Percentiles rank a stretch among this genome's conserved stretches.
phyloP scores from a whole-genome alignment of 257 asterid species.

The Fraxinus americana region DNA sequence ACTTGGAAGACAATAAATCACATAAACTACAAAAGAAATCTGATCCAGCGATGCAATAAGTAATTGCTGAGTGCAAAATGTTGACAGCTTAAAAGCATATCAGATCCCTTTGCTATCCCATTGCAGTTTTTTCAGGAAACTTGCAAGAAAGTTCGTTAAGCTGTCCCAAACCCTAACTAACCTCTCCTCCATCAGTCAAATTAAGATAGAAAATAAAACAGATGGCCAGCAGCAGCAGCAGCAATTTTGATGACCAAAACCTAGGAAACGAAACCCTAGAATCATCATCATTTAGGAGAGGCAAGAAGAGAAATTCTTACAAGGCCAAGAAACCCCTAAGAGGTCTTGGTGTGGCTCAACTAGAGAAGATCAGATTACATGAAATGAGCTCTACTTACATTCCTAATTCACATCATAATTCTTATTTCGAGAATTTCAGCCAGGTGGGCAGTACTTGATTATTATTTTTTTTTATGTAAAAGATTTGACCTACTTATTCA shows the following conservation, averaged over 20 bases:
- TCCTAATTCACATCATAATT: slow-evolving; percentile 31
- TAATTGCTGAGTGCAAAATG: not conserved
- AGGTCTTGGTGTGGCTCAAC: slow-evolving; percentile 62
- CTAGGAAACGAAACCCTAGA: slow-evolving; percentile 29
- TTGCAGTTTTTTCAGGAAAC: not conserved
- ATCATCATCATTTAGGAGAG: slow-evolving; percentile 35
- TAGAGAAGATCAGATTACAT: slow-evolving; percentile 55
- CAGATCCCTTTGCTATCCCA: not conserved
- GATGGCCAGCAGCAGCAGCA: slow-evolving; percentile 27
- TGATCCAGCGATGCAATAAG: not conserved
- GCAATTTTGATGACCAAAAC: slow-evolving; percentile 45
- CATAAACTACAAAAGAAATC: not conserved
- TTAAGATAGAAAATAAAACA: not conserved
- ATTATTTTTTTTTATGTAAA: not conserved
- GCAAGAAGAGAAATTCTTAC: slow-evolving; percentile 45
- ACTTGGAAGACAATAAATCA: not conserved
- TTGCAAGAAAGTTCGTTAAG: not conserved
- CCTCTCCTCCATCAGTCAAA: not conserved
- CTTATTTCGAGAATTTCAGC: slow-evolving; percentile 20
- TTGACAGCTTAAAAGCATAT: not conserved
- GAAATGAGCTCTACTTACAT: slow-evolving; percentile 44
- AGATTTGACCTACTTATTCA: not conserved
- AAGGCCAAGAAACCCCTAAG: slow-evolving; percentile 57
- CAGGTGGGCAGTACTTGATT: slow-evolving; percentile 26
- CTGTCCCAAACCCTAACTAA: not conserved